phyloP scores from a whole-genome alignment of 148 eudicot species.

The Tetragonia tetragonoides region DNA sequence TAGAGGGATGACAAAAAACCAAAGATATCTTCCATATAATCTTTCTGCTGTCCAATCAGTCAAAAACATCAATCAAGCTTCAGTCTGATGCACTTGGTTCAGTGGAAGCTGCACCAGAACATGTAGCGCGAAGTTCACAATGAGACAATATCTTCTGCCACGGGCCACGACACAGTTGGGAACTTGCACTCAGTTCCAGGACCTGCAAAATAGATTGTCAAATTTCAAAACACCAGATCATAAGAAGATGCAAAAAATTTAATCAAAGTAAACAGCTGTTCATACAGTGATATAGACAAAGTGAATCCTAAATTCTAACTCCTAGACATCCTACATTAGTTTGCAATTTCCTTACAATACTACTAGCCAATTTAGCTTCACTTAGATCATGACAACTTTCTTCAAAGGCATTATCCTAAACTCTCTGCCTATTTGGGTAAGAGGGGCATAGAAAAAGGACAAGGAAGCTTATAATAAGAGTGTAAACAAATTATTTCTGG shows the following conservation, averaged over 20 bases:
- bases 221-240: not conserved
- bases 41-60: constrained; percentile 14
- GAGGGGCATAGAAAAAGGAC: not conserved
- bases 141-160: constrained; percentile 29
- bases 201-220: constrained; percentile 23
- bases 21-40: not conserved
- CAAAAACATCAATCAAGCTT: constrained; percentile 25
- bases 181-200: constrained; percentile 41
- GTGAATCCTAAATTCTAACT: too few relatives aligned
- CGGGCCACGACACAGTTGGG: constrained; percentile 35
- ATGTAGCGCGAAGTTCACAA: constrained; percentile 27
- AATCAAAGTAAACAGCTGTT: too few relatives aligned
- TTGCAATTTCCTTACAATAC: too few relatives aligned
- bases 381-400: too few relatives aligned
- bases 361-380: too few relatives aligned
- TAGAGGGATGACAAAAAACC: not conserved
- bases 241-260: too few relatives aligned
- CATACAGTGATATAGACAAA: too few relatives aligned
- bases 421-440: not conserved
- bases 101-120: constrained; percentile 38
- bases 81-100: constrained; percentile 35
- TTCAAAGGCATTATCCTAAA: too few relatives aligned
- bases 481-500: too few relatives aligned
- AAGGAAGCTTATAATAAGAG: not conserved
- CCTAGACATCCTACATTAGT: too few relatives aligned